Evolutionary conservation across 805 yeast genomes (phyloP), one percentile per base, ranked within the genome.

Genomic region (Saccharomycopsis babjevae): DNA sequence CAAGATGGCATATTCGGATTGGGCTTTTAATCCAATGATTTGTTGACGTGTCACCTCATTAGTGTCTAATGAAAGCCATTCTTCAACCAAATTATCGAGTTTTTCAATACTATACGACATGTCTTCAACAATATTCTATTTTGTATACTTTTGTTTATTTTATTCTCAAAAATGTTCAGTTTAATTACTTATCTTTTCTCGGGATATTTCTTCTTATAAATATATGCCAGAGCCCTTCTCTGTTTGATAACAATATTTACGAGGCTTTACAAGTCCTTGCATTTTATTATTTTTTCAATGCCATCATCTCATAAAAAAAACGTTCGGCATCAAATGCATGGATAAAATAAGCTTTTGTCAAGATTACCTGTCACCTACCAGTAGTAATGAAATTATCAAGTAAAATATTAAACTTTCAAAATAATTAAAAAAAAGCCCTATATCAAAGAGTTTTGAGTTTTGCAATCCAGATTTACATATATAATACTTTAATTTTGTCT

Each of bases 51-150:
- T 60, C 6, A 13, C 18, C 36, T 58, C 58, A 40, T 62, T 58
- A 8, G 67, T 71, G 68, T 78, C 81, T 1, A 77, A 62, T 0
- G 57, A 61, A 5, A 77, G 68, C 82, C 82, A 78, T 20, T 72
- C 65, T 8, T 70, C 62, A 2, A 73, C 77, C 16, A 76, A 66
- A 3, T 65, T 62, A 25, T 66, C 64, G 18, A 58, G 58, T 59
- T 64, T 40, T 62, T 55, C 32, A 3, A 38, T 52, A 30, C n/a
- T 7, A 32, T 32, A 32, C 8, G 55, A n/a, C 58, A 56, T 56
- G 6, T 32, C 2, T 34, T 50, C 36, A 13, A 50, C 10, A 7
- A 28, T 34, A 34, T 50, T 2, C 16, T 16, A 18, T 22, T 6
- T 30, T 28, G 3, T 50, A 22, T 10, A 50, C 30, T 40, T 40